Base-by-base conservation (phyloP, 1,139 yeast species). In the Taphrina communis region DNA sequence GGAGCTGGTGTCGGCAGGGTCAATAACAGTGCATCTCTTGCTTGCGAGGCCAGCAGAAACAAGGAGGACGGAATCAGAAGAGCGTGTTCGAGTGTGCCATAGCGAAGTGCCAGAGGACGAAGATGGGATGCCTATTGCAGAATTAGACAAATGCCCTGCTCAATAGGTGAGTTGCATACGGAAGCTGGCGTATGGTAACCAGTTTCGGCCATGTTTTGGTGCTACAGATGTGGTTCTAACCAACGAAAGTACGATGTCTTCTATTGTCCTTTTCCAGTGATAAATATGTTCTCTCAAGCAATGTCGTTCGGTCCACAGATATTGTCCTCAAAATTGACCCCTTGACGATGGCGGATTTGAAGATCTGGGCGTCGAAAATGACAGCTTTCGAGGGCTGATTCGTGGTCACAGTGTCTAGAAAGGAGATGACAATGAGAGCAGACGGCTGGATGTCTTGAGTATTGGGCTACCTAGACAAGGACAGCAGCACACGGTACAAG, bases 81-180 rank as follows among this genome's bases (percentile, higher is more conserved):
- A 51, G 94, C 88, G 79, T 92, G 92, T 81, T 94, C 98, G 72
- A 93, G 85, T 53, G 90, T 81, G 70, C 97, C 97, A 77, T 91
- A 96, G 71, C 86, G 81, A 75, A 94, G 84, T 71, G 88, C 88
- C 77, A 94, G 84, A 58, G 98, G 97, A 79, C 93, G 85, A 74
- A 85, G 67, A 48, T 63, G 78, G 19, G 87, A 81, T 35, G 85
- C 82, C 66, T 81, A 82, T 60, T 59, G 25, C 9, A 36, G 17
- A 38, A 14, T 38, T 50, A 38, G 60, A 48, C 12, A 56, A 35
- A 17, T 35, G n/a, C 2, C 19, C n/a, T 44, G 48, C 3, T 12
- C 48, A 7, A 2, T 31, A 7, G 14, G 42, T 2, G 11, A 17
- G 25, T 38, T 6, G 14, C 67, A 14, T 53, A 63, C 67, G 14